Evolutionary conservation across 1,284 basidiomycete species (phyloP), one percentile per base, ranked within the genome.

Genomic region (Ustilago loliicola): DNA sequence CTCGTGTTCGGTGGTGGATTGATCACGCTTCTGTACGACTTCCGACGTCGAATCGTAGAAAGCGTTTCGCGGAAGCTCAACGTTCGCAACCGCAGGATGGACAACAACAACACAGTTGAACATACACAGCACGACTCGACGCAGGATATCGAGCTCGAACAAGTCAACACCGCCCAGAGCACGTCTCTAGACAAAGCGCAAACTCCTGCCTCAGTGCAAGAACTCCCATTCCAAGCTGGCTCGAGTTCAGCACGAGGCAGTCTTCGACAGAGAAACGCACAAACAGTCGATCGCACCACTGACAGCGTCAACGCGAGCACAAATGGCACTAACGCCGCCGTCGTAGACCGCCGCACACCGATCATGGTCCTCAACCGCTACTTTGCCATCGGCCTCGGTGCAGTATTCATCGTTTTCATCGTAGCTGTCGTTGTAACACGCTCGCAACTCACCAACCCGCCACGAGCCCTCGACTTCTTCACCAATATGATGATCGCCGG

Each of bases 401-500:
- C 85, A 23, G 59, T 81, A 15, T 81, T 81, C 29, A n/a, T 80
- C 29, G 66, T 73, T 1, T 80, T 87, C 10, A 72, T 88, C 40
- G 72, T 87, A 6, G 72, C 77, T 4, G 80, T 88, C 32, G 78
- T 88, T 29, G 76, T 87, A 19, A 76, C 87, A 3, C 84, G 87
- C 19, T 86, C 85, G 1, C 79, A 82, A 21, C 81, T 88, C 17
- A 51, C 67, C 1, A 61, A 80, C 15, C 82, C 86, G 2, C 81
- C 83, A 0, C 73, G 82, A 9, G 64, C 66, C 2, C 79, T 89
- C 7, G 86, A 88, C 61, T 87, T 89, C 72, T 88, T 88, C 79
- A 86, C 83, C n/a, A 89, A 88, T 72, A 87, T 89, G 85, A 74
- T 88, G 57, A 80, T 89, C 25, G 88, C 88, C 1, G 88, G 89